Conservation (phyloP, 768 basidiomycete genomes). For the Tylopilus felleus region DNA sequence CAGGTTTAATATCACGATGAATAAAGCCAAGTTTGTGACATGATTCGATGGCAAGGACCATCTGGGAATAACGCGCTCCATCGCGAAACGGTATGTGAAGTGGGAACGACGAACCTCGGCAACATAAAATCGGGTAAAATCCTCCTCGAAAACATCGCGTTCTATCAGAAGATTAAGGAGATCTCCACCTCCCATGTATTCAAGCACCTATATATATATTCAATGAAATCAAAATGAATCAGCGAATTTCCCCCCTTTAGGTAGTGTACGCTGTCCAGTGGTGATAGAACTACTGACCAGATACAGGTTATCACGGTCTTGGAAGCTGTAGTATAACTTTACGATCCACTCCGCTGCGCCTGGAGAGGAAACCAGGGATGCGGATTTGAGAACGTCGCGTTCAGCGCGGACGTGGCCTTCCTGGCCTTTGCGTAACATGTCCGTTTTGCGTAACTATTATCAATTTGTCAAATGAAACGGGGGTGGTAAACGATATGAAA, state of each 20-base stretch:
- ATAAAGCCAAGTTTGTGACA: constrained; percentile 96
- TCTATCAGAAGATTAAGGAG: constrained; percentile 94
- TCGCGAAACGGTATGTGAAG: constrained; percentile 19
- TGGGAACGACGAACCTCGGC: constrained; percentile 64
- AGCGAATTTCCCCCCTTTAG: constrained; percentile 30
- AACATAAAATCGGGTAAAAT: constrained; percentile 90
- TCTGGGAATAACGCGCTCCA: constrained; percentile 48
- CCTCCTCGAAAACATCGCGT: constrained; percentile 85
- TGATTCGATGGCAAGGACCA: constrained; percentile 90
- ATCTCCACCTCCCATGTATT: constrained; percentile 97
- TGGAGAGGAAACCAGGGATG: constrained; percentile 73
- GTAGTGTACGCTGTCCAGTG: constrained; percentile 20
- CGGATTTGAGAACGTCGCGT: constrained; percentile 89
- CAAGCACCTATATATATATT: constrained; percentile 61
- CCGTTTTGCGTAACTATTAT: constrained; percentile 72
- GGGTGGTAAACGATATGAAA: constrained; percentile 27
- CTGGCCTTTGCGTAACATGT: constrained; percentile 95
- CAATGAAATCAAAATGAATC: constrained; percentile 59
- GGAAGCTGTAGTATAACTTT: constrained; percentile 87
- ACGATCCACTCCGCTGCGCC: constrained; percentile 91
- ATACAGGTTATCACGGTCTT: constrained; percentile 94
- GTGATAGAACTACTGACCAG: constrained; percentile 58
- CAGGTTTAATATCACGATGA: constrained; percentile 96
- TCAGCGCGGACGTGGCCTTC: constrained; percentile 97
- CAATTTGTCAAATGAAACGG: constrained; percentile 24